Conservation (phyloP, 1,284 basidiomycete genomes). For the Schizophyllum commune region DNA sequence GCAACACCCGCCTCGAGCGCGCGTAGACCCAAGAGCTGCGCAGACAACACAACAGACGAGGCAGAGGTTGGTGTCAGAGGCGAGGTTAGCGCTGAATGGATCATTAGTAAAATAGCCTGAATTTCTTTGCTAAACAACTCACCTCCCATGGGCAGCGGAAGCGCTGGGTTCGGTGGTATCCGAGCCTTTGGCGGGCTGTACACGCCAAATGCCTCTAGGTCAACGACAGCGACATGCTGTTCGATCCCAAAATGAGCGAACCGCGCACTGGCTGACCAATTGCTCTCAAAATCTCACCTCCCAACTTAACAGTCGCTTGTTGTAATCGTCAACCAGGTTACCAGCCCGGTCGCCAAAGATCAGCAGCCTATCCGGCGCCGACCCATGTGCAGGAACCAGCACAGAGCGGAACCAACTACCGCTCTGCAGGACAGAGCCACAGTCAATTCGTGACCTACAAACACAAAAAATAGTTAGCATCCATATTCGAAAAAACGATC, state of each 20-base stretch:
- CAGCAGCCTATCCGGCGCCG: constrained; percentile 72
- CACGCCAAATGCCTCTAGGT: constrained; percentile 89
- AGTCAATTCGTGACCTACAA: constrained; percentile 82
- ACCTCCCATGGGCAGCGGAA: background rate
- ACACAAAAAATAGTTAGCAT: constrained; percentile 29
- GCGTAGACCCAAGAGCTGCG: constrained; percentile 72
- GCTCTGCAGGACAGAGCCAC: constrained; percentile 65
- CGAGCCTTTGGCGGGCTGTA: constrained; percentile 65
- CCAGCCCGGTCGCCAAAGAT: constrained; percentile 85
- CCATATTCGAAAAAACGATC: background rate
- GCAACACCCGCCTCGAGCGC: constrained; percentile 71
- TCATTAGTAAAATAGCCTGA: background rate
- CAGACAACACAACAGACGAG: constrained; percentile 44
- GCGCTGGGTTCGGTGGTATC: background rate
- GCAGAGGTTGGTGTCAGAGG: background rate
- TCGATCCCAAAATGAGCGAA: background rate
- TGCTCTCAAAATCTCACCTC: constrained; percentile 25
- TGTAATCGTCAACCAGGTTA: constrained; percentile 88
- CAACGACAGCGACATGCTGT: constrained; percentile 76
- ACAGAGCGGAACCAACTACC: constrained; percentile 84
- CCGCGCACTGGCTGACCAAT: no score
- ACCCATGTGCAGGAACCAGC: constrained; percentile 52
- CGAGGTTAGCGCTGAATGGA: background rate
- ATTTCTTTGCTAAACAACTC: background rate
- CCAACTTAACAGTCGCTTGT: constrained; percentile 83